Evolutionary conservation across 2,329 filamentous ascomycete species (phyloP).

Genomic region (Cladosporium oxysporum): DNA sequence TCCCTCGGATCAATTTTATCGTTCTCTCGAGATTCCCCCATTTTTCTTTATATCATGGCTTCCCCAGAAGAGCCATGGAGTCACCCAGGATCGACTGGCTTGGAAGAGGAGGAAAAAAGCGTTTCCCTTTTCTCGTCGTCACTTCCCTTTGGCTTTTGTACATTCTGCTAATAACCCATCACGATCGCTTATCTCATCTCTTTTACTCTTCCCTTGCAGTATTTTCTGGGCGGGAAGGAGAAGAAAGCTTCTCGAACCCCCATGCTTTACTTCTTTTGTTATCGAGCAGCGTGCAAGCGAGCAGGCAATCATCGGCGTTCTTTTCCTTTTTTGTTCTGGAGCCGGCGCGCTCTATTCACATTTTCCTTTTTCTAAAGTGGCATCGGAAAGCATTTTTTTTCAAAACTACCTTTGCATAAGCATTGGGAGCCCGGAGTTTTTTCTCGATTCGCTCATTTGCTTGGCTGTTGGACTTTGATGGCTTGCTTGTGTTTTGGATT

Average conservation of each 20-base stretch:
- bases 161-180: slow-evolving; percentile 5
- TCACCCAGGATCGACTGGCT: neutral
- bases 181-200: slow-evolving; percentile 3
- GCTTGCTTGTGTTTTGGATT: neutral
- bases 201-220: neutral
- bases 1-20: neutral
- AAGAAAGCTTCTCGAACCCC: neutral
- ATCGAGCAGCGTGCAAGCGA: slow-evolving; percentile 1
- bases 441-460: too few species aligned
- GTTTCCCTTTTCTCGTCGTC: neutral
- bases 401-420: neutral
- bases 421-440: neutral
- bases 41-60: neutral
- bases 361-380: neutral
- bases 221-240: neutral
- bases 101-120: neutral
- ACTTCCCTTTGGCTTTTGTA: neutral
- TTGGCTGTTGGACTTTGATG: neutral
- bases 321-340: neutral
- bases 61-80: neutral
- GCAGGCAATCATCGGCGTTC: neutral
- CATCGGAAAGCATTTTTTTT: neutral
- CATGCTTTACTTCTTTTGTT: neutral
- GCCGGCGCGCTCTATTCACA: neutral
- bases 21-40: slow-evolving; percentile 12